Conservation (phyloP, 495 filamentous ascomycete genomes). For the Thermochaetoides thermophila region DNA sequence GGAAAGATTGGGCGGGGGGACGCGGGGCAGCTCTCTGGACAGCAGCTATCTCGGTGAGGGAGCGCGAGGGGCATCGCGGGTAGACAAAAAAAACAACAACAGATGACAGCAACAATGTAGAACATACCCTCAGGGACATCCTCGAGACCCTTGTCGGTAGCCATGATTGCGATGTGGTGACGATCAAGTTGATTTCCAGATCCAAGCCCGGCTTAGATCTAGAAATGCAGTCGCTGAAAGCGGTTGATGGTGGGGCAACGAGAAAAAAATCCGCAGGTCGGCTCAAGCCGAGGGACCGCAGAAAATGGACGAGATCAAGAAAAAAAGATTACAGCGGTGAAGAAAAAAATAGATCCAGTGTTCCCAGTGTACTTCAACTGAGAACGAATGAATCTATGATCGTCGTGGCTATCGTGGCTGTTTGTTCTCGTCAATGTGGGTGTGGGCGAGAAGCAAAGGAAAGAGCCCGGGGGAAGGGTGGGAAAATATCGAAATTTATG, state of each 20-base stretch:
- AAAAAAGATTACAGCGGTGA: conserved; percentile 24
- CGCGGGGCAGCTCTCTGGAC: too few relatives aligned
- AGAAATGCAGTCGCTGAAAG: conserved; percentile 32
- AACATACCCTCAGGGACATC: conserved; percentile 77
- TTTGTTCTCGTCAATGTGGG: conserved; percentile 17
- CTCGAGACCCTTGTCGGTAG: conserved; percentile 90
- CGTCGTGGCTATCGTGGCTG: conserved; percentile 15
- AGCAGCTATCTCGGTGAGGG: too few relatives aligned
- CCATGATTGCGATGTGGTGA: conserved; percentile 77
- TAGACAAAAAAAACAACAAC: neutral
- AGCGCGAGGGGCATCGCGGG: too few relatives aligned
- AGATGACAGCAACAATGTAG: neutral
- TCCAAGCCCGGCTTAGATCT: conserved; percentile 55
- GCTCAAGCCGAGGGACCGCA: conserved; percentile 20
- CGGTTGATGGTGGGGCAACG: conserved; percentile 31
- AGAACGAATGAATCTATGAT: conserved; percentile 31
- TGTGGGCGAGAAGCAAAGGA: conserved; percentile 19
- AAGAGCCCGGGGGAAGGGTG: conserved; percentile 7
- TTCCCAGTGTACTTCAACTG: conserved; percentile 21
- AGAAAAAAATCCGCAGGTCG: conserved; percentile 28
- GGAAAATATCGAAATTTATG: conserved; percentile 18
- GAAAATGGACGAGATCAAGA: conserved; percentile 22
- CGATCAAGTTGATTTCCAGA: conserved; percentile 41
- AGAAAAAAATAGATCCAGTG: conserved; percentile 24
- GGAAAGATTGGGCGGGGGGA: too few relatives aligned